Conservation (phyloP, 2,329 filamentous ascomycete species). For the Aspergillus niger region DNA sequence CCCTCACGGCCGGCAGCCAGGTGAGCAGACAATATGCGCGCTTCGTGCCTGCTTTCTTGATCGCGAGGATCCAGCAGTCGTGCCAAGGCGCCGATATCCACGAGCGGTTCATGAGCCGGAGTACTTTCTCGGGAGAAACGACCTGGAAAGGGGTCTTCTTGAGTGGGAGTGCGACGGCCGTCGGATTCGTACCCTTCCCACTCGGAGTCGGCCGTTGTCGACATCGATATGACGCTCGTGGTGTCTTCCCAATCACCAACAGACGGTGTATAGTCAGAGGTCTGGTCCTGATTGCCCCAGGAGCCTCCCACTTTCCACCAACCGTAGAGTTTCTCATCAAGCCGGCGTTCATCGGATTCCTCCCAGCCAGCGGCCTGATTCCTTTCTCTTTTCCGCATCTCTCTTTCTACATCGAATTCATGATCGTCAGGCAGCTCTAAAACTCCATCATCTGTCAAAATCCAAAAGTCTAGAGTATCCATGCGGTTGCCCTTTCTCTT, state of each 20-base stretch:
- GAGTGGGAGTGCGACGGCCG: slow-evolving; percentile 71
- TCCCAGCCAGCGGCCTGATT: slow-evolving; percentile 45
- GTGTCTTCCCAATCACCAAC: slow-evolving; percentile 65
- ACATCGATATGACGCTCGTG: slow-evolving; percentile 76
- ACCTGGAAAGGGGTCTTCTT: slow-evolving; percentile 60
- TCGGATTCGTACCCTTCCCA: slow-evolving; percentile 51
- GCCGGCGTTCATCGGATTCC: slow-evolving; percentile 60
- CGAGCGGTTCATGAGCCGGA: slow-evolving; percentile 61
- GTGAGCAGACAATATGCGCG: slow-evolving; percentile 77
- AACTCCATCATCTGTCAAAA: slow-evolving; percentile 55
- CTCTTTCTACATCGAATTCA: slow-evolving; percentile 76
- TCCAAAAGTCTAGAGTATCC: slow-evolving; percentile 54
- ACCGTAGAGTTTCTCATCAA: slow-evolving; percentile 74
- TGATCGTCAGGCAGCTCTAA: slow-evolving; percentile 61
- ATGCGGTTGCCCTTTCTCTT: slow-evolving; percentile 16
- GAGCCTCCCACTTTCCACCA: slow-evolving; percentile 84
- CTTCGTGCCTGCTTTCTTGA: slow-evolving; percentile 76
- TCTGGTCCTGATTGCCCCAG: slow-evolving; percentile 80
- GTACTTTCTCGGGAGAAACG: slow-evolving; percentile 47
- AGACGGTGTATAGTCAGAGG: slow-evolving; percentile 71
- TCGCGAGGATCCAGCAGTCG: slow-evolving; percentile 78
- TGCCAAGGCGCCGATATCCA: slow-evolving; percentile 71
- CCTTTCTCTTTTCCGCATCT: slow-evolving; percentile 67
- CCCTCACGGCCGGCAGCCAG: slow-evolving; percentile 60
- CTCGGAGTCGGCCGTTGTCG: slow-evolving; percentile 55